A percentile compares a stretch with the other conserved stretches of the same genome.
Conservation (phyloP, 2,329 filamentous ascomycete genomes). For the Dactylellina sp. region DNA sequence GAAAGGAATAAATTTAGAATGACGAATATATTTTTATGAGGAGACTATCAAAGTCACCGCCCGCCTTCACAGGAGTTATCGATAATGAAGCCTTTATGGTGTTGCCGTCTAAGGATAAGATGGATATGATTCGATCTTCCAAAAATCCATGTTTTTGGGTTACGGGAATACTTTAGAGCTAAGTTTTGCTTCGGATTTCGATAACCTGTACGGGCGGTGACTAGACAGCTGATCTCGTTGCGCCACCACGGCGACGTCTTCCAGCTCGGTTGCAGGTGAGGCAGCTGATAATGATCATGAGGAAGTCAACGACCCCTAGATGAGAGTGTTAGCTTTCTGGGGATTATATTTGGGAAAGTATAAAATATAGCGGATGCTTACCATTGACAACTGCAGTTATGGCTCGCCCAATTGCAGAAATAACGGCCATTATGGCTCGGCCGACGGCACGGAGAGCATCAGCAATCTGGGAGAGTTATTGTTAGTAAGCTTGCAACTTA, state of each 20-base stretch:
- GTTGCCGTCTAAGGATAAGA: not conserved
- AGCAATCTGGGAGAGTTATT: constrained; percentile 21
- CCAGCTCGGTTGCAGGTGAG: constrained; percentile 53
- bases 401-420: constrained; percentile 43
- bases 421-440: constrained; percentile 53
- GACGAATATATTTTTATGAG: too few relatives aligned
- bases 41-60: constrained; percentile 3
- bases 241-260: constrained; percentile 25
- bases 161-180: not conserved
- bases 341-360: not conserved
- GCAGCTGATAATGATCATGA: constrained; percentile 55
- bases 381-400: constrained; percentile 53
- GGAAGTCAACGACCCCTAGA: constrained; percentile 50
- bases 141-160: not conserved
- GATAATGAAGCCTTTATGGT: not conserved
- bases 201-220: constrained; percentile 18
- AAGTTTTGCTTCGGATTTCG: not conserved
- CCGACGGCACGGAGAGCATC: constrained; percentile 46
- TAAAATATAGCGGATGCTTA: constrained; percentile 8
- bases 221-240: constrained; percentile 42
- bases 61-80: constrained; percentile 1
- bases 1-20: too few relatives aligned
- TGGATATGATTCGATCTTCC: not conserved
- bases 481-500: not conserved
- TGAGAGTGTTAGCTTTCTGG: not conserved